Percentiles rank a stretch among this genome's conserved stretches.
phyloP scores from a whole-genome alignment of 2,329 filamentous ascomycete genomes.

The Pseudogymnoascus sp. region DNA sequence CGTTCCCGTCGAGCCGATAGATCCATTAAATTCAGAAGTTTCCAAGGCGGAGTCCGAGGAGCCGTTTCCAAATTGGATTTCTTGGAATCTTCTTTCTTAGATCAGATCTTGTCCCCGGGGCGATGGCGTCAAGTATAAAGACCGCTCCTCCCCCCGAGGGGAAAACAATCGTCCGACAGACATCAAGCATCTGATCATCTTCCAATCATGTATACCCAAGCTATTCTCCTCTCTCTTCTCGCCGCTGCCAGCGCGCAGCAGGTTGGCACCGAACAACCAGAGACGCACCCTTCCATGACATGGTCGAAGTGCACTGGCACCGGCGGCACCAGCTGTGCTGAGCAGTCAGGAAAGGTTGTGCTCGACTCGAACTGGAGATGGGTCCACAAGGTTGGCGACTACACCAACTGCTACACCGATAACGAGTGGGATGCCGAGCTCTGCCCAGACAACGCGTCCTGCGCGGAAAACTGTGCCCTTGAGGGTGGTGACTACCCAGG shows the following conservation, averaged over 20 bases:
- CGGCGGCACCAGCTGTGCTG: constrained; percentile 36
- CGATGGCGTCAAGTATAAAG: constrained; percentile 1
- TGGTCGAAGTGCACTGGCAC: constrained; percentile 42
- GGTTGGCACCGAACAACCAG: constrained; percentile 38
- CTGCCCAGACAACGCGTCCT: constrained; percentile 36
- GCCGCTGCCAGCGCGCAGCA: constrained; percentile 40
- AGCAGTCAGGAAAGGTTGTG: constrained; percentile 40
- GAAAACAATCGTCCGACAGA: background rate
- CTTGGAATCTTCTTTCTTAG: background rate
- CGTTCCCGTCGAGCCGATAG: background rate
- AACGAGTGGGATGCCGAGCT: constrained; percentile 36
- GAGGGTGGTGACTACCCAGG: constrained; percentile 45
- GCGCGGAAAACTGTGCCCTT: constrained; percentile 43
- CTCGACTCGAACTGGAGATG: constrained; percentile 53
- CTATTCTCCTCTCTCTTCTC: constrained; percentile 29
- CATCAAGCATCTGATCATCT: background rate
- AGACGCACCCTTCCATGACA: constrained; percentile 45
- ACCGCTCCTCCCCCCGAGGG: background rate
- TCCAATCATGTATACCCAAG: constrained; percentile 4
- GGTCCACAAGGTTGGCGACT: constrained; percentile 41
- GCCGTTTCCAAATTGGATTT: background rate
- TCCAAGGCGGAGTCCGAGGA: background rate
- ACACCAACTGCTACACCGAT: constrained; percentile 35
- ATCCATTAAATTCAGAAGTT: background rate
- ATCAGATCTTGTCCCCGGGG: background rate